Base-by-base conservation (phyloP, 768 basidiomycete genomes). In the Dioszegia crocea region DNA sequence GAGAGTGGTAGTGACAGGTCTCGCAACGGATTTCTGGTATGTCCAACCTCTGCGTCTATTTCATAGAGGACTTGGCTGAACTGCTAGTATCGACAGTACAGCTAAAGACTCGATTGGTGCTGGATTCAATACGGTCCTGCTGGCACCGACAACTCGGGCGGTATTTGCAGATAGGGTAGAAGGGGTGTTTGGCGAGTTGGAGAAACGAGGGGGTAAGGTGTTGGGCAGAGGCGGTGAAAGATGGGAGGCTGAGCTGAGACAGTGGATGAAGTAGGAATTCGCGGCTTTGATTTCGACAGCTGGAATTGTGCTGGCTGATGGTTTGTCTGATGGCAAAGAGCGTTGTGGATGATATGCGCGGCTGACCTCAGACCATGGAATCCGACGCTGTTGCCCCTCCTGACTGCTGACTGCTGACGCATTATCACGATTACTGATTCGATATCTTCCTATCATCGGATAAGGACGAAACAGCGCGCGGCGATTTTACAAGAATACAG, bases 1-100 rank as follows among this genome's bases (percentile, higher is more conserved):
- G 14, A 82, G 84, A 56, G 76, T 91, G 17, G 84, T 84, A 55
- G 73, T 89, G 36, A 82, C 82, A 1, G 80, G 79, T 0, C 76
- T 91, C 31, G 89, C 89, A 19, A 84, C 87, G 1, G 89, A 91
- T 67, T 89, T 84, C 70, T 91, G 89, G 72, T 71, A 29, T n/a
- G 67, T 67, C 56, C 41, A 33, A 14, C 31, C n/a, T n/a, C n/a
- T n/a, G 2, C 36, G 33, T 6, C 8, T 33, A 6, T 6, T 33
- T 6, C 8, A 33, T 14, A 33, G 8, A 33, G 21, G 27, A 16
- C n/a, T 41, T 41, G 9, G 56, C 56, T 50, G 30, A 48, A 17
- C 14, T 17, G 8, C 41, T 38, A 69, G 67, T 43, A 60, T 66
- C 1, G 16, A 55, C 5, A 48, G 56, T 19, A 64, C 67, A 11